Percentiles rank a stretch among this genome's conserved stretches.
These are phyloP conservation scores for Ochetophila trinervis DNA, from an alignment of 306 rosid genomes.

Conservation along the genomic window DNA sequence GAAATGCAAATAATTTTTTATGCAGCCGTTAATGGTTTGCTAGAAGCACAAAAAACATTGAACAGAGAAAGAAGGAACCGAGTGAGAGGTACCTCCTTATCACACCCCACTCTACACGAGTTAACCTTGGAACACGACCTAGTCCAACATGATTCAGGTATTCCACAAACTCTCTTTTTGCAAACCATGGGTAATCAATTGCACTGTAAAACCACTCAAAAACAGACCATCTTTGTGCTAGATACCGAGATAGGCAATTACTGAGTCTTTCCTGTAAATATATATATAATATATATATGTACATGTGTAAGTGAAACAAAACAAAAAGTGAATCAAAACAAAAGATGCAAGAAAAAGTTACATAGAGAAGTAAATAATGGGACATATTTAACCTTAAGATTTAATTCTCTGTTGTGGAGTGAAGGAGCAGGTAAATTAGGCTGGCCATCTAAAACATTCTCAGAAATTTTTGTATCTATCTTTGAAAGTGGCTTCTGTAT, in stretches of 20 bases:
- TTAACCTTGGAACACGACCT: slow-evolving; percentile 91
- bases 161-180: slow-evolving; percentile 86
- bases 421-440: slow-evolving; percentile 30
- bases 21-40: slow-evolving; percentile 17
- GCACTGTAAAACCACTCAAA: slow-evolving; percentile 98
- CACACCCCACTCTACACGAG: slow-evolving; percentile 97
- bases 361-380: slow-evolving; percentile 17
- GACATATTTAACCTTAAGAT: slow-evolving; percentile 50
- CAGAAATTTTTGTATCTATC: slow-evolving; percentile 38
- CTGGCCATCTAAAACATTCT: slow-evolving; percentile 35
- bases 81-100: slow-evolving; percentile 65
- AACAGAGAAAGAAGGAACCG: slow-evolving; percentile 28
- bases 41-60: slow-evolving; percentile 14
- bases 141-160: slow-evolving; percentile 92
- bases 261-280: slow-evolving; percentile 63
- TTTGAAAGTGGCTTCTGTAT: slow-evolving; percentile 40
- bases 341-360: slow-evolving; percentile 20
- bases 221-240: slow-evolving; percentile 75
- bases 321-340: slow-evolving; percentile 12
- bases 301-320: slow-evolving; percentile 6
- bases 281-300: slow-evolving; percentile 2
- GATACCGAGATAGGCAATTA: slow-evolving; percentile 62
- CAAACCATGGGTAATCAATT: slow-evolving; percentile 95
- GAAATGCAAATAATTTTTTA: slow-evolving; percentile 21
- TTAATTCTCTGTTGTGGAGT: slow-evolving; percentile 25